These are phyloP conservation scores for Pyrenopolyporus hunteri DNA, from an alignment of 495 filamentous ascomycete genomes.

Conservation along the genomic window DNA sequence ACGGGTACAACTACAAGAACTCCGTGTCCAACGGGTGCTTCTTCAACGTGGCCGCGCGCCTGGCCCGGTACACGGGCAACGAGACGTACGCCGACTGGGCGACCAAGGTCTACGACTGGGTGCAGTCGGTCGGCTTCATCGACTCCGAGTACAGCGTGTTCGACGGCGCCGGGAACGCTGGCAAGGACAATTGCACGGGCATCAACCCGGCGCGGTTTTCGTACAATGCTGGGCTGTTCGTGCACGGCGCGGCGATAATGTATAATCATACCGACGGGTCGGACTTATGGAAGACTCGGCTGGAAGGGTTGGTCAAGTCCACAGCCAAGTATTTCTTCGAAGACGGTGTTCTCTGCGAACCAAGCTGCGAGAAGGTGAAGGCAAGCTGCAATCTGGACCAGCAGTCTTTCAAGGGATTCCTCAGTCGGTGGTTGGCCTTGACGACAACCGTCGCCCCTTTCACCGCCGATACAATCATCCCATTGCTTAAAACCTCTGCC, in stretches of 20 bases:
- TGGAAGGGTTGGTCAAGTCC: slow-evolving; percentile 57
- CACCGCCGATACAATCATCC: slow-evolving; percentile 58
- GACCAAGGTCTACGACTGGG: slow-evolving; percentile 73
- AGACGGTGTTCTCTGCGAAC: slow-evolving; percentile 58
- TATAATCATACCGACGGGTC: slow-evolving; percentile 63
- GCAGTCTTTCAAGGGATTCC: slow-evolving; percentile 80
- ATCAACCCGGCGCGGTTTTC: slow-evolving; percentile 64
- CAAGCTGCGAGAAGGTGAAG: slow-evolving; percentile 61
- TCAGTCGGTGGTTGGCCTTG: slow-evolving; percentile 68
- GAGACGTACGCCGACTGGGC: slow-evolving; percentile 75
- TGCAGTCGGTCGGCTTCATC: slow-evolving; percentile 54
- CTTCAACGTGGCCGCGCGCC: slow-evolving; percentile 72
- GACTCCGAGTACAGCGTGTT: slow-evolving; percentile 59
- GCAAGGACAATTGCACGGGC: slow-evolving; percentile 54
- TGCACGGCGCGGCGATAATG: slow-evolving; percentile 75
- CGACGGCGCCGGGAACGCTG: slow-evolving; percentile 59
- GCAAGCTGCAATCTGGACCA: slow-evolving; percentile 72
- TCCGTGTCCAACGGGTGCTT: slow-evolving; percentile 72
- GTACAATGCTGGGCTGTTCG: slow-evolving; percentile 73
- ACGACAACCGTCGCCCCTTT: slow-evolving; percentile 63
- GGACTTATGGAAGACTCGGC: slow-evolving; percentile 59
- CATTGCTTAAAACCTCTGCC: slow-evolving; percentile 62
- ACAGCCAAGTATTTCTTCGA: slow-evolving; percentile 61
- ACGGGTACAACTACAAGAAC: slow-evolving; percentile 80
- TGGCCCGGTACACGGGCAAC: slow-evolving; percentile 74